These are phyloP conservation scores for Trichoderma sp. DNA, from an alignment of 2,329 filamentous ascomycete genomes.

Conservation along the genomic window DNA sequence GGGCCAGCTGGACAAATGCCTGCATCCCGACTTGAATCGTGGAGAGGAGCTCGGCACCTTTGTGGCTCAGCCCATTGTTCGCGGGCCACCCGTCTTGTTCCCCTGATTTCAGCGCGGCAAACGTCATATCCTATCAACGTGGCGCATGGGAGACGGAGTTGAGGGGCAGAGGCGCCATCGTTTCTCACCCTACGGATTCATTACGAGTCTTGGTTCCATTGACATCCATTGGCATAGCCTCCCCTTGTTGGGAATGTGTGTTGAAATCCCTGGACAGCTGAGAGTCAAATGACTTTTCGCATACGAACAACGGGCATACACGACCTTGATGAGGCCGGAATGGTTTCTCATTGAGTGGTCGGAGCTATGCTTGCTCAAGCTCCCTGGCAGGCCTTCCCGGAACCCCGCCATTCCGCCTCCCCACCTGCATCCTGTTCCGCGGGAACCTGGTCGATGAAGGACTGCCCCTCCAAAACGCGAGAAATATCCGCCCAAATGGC, in stretches of 20 bases:
- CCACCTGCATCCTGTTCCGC: neutral
- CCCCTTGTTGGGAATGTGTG: neutral
- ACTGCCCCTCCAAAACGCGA: neutral
- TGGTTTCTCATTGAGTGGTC: neutral
- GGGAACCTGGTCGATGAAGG: neutral
- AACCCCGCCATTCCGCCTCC: conserved; percentile 10
- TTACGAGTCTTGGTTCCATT: neutral
- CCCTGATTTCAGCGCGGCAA: neutral
- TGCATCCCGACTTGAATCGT: conserved; percentile 4
- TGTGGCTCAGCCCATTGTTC: conserved; percentile 6
- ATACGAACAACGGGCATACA: neutral
- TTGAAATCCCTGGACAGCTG: neutral
- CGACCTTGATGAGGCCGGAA: neutral
- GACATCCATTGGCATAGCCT: neutral
- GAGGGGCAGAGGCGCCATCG: conserved; percentile 3
- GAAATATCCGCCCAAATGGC: neutral
- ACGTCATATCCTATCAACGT: conserved; percentile 13
- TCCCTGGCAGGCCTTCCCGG: neutral
- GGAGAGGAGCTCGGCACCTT: conserved; percentile 6
- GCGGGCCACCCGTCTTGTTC: neutral
- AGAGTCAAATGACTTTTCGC: conserved; percentile 10
- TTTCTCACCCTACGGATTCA: neutral
- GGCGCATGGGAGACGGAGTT: conserved; percentile 3
- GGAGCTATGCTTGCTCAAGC: conserved; percentile 13
- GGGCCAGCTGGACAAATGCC: neutral